Evolutionary conservation across 179 eudicot genomes (phyloP), one percentile per base, ranked within the genome.

Genomic region (Dionaea muscipula): DNA sequence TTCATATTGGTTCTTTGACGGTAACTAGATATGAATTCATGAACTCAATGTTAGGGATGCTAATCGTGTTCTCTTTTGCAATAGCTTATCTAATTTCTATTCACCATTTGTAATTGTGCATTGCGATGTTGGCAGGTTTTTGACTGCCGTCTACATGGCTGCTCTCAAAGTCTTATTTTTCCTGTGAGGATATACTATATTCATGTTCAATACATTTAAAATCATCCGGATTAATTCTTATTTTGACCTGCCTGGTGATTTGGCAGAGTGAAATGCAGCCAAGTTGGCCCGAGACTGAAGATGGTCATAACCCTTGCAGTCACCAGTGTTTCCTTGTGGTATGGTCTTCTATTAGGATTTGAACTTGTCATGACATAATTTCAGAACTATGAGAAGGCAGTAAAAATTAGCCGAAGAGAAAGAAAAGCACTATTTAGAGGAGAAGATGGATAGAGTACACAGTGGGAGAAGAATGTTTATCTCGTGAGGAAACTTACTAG

Each of bases 91-190:
- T 31, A 11, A 11, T 31, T 31, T 31, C 10, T 31, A 11, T 11
- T 31, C 35, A 37, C n/a, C 26, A 28, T 9, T 27, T 15, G 3
- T 44, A 44, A 44, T 24, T 49, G 5, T 58, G 25, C 20, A 55
- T 50, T 62, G 48, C 17, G 33, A 21, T 51, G 35, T 26, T 28
- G 46, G 53, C 82, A 91, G 98, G 76, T 80, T 53, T 91, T 91
- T 79, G 89, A 91, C 62, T 91, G 98, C 61, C 94, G 94, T 51
- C 71, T 87, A 61, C 98, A 91, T 74, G 96, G 84, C 23, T 91
- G 91, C 67, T 82, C 83, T 68, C 98, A 82, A 65, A 69, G 52
- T 73, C 71, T 79, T 53, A 56, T 71, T 53, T 58, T 73, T 62
- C 79, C 91, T 38, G 98, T 91, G 78, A 84, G 87, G 14, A 45